These are phyloP conservation scores for Trichosporon coremiiforme DNA, from an alignment of 1,284 basidiomycete species.

Conservation along the genomic window DNA sequence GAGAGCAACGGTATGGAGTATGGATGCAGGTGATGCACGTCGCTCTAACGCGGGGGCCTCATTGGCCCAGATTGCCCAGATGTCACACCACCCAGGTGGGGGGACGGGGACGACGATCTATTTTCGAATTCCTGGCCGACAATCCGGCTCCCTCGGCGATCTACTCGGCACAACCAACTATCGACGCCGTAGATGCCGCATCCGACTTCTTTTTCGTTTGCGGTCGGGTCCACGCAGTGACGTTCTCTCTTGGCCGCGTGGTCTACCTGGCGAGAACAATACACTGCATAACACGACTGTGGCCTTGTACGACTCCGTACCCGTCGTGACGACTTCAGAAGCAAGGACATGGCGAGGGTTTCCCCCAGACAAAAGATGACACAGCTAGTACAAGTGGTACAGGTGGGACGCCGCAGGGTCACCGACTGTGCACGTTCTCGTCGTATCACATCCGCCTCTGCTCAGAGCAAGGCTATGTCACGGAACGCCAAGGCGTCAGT, in stretches of 20 bases:
- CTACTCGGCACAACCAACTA: neutral
- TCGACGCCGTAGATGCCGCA: neutral
- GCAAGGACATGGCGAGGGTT: neutral
- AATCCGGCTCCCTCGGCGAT: neutral
- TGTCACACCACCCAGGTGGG: no score
- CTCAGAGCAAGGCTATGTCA: no score
- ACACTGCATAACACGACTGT: neutral
- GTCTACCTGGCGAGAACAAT: no score
- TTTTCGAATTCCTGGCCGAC: neutral
- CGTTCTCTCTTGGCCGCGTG: no score
- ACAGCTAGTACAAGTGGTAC: neutral
- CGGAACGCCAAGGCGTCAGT: neutral
- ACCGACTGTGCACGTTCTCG: neutral
- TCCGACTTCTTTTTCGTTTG: neutral
- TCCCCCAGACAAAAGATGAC: neutral
- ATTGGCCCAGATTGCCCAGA: no score
- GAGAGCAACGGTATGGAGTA: neutral
- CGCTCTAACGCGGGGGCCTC: neutral
- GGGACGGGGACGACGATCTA: neutral
- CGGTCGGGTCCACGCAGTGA: neutral
- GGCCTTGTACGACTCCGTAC: neutral
- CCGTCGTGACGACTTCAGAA: neutral
- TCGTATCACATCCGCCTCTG: neutral
- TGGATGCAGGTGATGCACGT: conserved; percentile 2
- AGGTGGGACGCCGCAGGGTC: neutral